Percentiles rank a stretch among this genome's conserved stretches.
phyloP scores from a whole-genome alignment of 2,329 filamentous ascomycete genomes.

The Zymoseptoria brevis region DNA sequence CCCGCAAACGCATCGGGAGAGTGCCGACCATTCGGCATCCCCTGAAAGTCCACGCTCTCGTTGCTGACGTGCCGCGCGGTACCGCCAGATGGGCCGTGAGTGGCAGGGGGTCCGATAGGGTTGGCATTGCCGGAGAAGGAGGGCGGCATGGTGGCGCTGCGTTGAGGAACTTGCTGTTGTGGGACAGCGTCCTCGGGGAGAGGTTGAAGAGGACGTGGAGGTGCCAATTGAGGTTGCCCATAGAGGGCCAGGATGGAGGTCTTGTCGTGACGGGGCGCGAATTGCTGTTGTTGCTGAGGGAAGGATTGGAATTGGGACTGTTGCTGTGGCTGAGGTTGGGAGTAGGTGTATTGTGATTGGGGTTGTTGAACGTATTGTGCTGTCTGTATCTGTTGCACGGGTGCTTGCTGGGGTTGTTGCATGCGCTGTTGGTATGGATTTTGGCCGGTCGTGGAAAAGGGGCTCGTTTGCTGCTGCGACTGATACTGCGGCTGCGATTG shows the following conservation, averaged over 20 bases:
- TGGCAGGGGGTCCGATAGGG: conserved; percentile 25
- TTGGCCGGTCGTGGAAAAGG: conserved; percentile 1
- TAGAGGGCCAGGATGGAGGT: conserved; percentile 70
- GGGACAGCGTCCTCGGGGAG: conserved; percentile 27
- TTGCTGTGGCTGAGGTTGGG: conserved; percentile 20
- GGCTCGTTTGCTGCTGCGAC: conserved; percentile 4
- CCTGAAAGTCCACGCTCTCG: conserved; percentile 59
- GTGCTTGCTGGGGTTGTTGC: conserved; percentile 16
- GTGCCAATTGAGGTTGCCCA: conserved; percentile 50
- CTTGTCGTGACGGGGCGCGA: conserved; percentile 54
- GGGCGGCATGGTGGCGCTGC: conserved; percentile 34
- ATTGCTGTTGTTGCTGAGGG: conserved; percentile 22
- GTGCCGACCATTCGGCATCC: conserved; percentile 59
- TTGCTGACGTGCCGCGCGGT: conserved; percentile 47
- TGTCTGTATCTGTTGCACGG: conserved; percentile 20
- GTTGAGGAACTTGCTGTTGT: conserved; percentile 23
- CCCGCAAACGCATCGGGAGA: conserved; percentile 75
- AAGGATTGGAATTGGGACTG: conserved; percentile 31
- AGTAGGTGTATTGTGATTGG: conserved; percentile 32
- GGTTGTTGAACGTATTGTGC: conserved; percentile 29
- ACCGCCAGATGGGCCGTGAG: neutral
- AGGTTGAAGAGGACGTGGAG: conserved; percentile 33
- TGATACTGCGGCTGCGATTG: conserved; percentile 13
- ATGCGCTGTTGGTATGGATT: conserved; percentile 19
- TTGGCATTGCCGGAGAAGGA: conserved; percentile 21